Evolutionary conservation across 805 yeast species (phyloP).

Genomic region (Schwanniomyces vanrijiae): DNA sequence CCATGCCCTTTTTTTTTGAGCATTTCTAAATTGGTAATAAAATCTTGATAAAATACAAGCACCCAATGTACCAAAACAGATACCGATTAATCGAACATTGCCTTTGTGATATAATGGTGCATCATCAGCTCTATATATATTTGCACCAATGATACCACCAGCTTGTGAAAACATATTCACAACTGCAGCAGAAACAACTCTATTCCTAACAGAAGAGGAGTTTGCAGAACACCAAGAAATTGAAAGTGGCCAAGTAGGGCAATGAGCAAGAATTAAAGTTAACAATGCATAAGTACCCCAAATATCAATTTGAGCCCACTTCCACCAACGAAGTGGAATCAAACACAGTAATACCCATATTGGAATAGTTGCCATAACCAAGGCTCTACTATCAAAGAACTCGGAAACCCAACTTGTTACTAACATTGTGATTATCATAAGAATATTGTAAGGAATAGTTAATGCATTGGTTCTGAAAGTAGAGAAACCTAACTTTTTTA

Average conservation of each 20-base stretch:
- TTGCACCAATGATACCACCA: conserved; percentile 52
- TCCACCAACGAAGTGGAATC: conserved; percentile 38
- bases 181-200: conserved; percentile 65
- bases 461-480: conserved; percentile 53
- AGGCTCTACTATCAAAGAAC: conserved; percentile 18
- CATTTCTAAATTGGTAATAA: conserved; percentile 45
- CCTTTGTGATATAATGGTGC: conserved; percentile 62
- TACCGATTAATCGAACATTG: conserved; percentile 41
- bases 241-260: conserved; percentile 54
- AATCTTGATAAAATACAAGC: conserved; percentile 27
- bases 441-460: conserved; percentile 49
- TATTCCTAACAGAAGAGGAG: conserved; percentile 58
- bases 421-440: conserved; percentile 22
- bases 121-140: conserved; percentile 59
- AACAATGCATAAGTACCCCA: conserved; percentile 47
- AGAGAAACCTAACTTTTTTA: conserved; percentile 50
- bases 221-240: conserved; percentile 64
- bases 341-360: conserved; percentile 17
- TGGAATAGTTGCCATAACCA: conserved; percentile 16
- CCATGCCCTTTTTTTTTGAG: conserved; percentile 51
- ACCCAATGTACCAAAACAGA: conserved; percentile 31
- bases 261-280: conserved; percentile 27
- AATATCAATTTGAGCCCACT: conserved; percentile 33
- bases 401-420: conserved; percentile 22
- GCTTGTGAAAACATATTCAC: conserved; percentile 66